These are phyloP conservation scores for Paramecium bursaria DNA, from an alignment of 73 alveolate genomes.

Conservation along the genomic window DNA sequence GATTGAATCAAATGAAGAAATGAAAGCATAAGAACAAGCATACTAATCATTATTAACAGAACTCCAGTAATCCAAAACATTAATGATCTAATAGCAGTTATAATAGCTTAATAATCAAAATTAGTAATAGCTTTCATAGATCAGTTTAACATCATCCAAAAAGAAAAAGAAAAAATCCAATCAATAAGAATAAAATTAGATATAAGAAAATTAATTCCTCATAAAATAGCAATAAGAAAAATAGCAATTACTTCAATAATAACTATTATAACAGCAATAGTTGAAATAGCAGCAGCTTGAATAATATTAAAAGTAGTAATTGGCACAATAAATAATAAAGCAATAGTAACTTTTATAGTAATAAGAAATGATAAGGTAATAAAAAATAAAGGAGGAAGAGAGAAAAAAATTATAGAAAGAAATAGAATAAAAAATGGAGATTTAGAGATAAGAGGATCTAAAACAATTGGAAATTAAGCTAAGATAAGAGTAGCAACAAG, in stretches of 20 bases:
- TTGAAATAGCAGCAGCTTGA: background rate
- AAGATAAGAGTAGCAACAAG: constrained; percentile 30
- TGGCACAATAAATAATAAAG: constrained; percentile 11
- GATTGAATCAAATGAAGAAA: too few relatives aligned
- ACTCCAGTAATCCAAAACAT: too few relatives aligned
- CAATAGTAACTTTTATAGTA: constrained; percentile 7
- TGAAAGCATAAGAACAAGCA: too few relatives aligned
- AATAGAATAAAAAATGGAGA: constrained; percentile 42
- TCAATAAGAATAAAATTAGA: background rate
- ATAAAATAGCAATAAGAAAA: background rate
- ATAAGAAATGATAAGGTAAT: background rate
- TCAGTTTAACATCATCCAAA: too few relatives aligned
- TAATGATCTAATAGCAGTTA: too few relatives aligned
- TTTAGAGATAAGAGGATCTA: constrained; percentile 34
- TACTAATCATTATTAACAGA: too few relatives aligned
- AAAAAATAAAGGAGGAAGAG: background rate
- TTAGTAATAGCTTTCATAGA: too few relatives aligned
- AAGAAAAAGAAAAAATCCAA: too few relatives aligned
- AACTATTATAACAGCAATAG: too few relatives aligned
- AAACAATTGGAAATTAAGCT: constrained; percentile 29
- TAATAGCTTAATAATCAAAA: too few relatives aligned
- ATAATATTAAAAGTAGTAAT: too few relatives aligned
- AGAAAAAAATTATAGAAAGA: background rate
- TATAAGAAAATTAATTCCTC: too few relatives aligned
- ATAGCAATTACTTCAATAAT: background rate